phyloP scores from a whole-genome alignment of 768 basidiomycete species.

The Artomyces pyxidatus region DNA sequence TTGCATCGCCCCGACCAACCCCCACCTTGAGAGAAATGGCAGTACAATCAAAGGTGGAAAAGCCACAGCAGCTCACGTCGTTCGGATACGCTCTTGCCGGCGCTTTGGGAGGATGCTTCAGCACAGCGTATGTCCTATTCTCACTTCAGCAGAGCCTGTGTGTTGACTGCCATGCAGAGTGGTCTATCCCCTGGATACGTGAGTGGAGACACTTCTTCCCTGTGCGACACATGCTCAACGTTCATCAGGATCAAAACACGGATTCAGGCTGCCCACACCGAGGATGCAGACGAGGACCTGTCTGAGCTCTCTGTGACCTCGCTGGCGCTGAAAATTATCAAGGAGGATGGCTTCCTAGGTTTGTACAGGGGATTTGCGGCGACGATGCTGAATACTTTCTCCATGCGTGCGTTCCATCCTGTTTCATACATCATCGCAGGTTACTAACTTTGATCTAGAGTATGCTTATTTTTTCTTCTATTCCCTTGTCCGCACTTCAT shows the following conservation, averaged over 20 bases:
- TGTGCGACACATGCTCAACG: no score
- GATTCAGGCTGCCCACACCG: slow-evolving; percentile 73
- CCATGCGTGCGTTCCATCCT: slow-evolving; percentile 64
- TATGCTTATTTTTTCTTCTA: slow-evolving; percentile 99
- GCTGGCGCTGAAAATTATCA: slow-evolving; percentile 63
- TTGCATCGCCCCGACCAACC: no score
- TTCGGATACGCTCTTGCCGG: slow-evolving; percentile 88
- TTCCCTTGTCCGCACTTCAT: slow-evolving; percentile 78
- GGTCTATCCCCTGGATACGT: slow-evolving; percentile 91
- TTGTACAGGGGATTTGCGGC: slow-evolving; percentile 91
- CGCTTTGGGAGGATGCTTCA: slow-evolving; percentile 88
- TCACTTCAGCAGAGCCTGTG: background rate
- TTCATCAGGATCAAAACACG: slow-evolving; percentile 81
- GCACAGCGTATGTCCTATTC: slow-evolving; percentile 66
- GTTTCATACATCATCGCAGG: background rate
- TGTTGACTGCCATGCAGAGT: slow-evolving; percentile 38
- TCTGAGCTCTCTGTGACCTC: slow-evolving; percentile 45
- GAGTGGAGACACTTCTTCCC: no score
- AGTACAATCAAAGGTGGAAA: slow-evolving; percentile 32
- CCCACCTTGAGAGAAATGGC: no score
- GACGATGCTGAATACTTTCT: slow-evolving; percentile 98
- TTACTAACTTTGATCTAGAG: slow-evolving; percentile 40
- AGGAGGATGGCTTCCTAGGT: slow-evolving; percentile 73
- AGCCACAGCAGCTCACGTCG: slow-evolving; percentile 65
- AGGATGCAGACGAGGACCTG: slow-evolving; percentile 40